Conservation (phyloP, 192 early-diverging fungal genomes). For the Lunasporangiospora selenospora region DNA sequence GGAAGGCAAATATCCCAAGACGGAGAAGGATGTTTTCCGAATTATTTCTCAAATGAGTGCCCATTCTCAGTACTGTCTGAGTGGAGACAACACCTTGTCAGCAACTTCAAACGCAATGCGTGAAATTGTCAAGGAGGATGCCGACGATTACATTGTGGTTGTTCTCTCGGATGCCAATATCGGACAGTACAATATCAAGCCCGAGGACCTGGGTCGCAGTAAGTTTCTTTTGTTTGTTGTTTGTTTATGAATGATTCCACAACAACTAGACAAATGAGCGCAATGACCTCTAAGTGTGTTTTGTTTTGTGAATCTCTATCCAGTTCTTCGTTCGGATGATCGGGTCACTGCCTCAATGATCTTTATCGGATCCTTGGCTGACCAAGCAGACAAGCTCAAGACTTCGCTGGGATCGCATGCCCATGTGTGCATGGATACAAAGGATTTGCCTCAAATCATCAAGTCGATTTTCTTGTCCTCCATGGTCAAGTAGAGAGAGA, state of each 20-base stretch:
- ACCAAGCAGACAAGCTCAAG: conserved; percentile 70
- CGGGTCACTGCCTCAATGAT: conserved; percentile 76
- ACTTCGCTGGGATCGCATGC: conserved; percentile 59
- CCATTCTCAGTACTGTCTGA: conserved; percentile 83
- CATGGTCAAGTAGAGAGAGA: conserved; percentile 63
- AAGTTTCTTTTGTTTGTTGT: conserved; percentile 16
- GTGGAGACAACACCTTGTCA: conserved; percentile 79
- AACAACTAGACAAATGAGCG: too few relatives aligned
- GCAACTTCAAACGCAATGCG: conserved; percentile 70
- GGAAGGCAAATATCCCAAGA: conserved; percentile 73
- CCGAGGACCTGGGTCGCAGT: conserved; percentile 67
- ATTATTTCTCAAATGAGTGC: conserved; percentile 75
- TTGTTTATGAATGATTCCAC: conserved; percentile 5
- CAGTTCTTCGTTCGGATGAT: conserved; percentile 74
- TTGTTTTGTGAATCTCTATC: not conserved
- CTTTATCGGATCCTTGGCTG: conserved; percentile 82
- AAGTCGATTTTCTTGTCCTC: conserved; percentile 67
- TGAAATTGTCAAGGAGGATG: conserved; percentile 73
- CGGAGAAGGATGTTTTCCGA: conserved; percentile 78
- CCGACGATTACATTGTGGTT: conserved; percentile 82
- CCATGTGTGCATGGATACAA: conserved; percentile 65
- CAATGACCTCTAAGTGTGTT: too few relatives aligned
- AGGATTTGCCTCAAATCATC: conserved; percentile 68
- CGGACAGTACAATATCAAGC: conserved; percentile 78
- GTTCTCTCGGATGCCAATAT: conserved; percentile 86